Evolutionary conservation across 768 basidiomycete genomes (phyloP).

Genomic region (Piloderma croceum): DNA sequence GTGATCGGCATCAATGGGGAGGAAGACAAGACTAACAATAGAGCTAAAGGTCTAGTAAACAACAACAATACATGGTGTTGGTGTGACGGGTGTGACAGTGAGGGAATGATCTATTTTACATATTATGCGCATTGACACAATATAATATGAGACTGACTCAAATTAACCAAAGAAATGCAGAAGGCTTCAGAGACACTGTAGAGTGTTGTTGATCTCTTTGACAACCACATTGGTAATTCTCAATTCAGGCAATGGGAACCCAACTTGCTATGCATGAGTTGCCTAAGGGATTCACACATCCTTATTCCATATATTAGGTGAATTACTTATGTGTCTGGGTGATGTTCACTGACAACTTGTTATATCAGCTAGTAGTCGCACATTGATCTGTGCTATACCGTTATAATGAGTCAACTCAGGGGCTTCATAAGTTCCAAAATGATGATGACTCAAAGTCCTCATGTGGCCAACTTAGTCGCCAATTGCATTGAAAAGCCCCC

Average conservation of each 20-base stretch:
- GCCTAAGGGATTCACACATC: slow-evolving; percentile 72
- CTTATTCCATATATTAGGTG: slow-evolving; percentile 66
- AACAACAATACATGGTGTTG: slow-evolving; percentile 82
- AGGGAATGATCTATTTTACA: slow-evolving; percentile 4
- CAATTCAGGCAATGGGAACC: slow-evolving; percentile 58
- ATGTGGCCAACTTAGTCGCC: no score
- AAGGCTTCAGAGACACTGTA: slow-evolving; percentile 69
- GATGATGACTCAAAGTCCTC: not conserved
- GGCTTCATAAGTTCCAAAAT: slow-evolving; percentile 7
- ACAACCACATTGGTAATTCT: slow-evolving; percentile 60
- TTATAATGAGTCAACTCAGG: slow-evolving; percentile 50
- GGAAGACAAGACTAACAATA: slow-evolving; percentile 38
- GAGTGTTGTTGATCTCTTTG: slow-evolving; percentile 71
- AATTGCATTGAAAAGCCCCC: no score
- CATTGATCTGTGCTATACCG: slow-evolving; percentile 64
- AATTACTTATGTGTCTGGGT: slow-evolving; percentile 8
- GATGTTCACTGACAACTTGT: slow-evolving; percentile 1
- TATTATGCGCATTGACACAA: not conserved
- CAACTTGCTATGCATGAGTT: slow-evolving; percentile 72
- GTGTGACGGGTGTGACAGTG: slow-evolving; percentile 71
- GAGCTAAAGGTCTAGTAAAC: slow-evolving; percentile 55
- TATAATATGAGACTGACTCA: slow-evolving; percentile 55
- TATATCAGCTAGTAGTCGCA: slow-evolving; percentile 56
- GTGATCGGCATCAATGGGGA: slow-evolving; percentile 42
- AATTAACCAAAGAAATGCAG: slow-evolving; percentile 72